Evolutionary conservation across 2,329 filamentous ascomycete genomes (phyloP).

Genomic region (Iodosphaeria phyllophila): DNA sequence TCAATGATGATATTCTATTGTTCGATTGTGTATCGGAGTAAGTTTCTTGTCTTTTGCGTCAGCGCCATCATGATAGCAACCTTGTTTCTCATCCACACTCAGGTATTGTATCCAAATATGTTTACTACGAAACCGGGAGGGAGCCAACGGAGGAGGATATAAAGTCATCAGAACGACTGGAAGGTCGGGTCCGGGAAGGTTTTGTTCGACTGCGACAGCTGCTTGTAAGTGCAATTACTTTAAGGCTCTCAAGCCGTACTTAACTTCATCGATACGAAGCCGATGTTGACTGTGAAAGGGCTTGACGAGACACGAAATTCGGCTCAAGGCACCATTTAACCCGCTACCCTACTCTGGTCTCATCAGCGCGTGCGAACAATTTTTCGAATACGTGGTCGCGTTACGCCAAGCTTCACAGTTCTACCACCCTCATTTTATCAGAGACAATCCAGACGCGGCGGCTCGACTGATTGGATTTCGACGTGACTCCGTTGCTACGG

Average conservation of each 20-base stretch:
- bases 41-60: conserved; percentile 1
- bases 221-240: conserved; percentile 17
- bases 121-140: conserved; percentile 36
- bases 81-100: no score
- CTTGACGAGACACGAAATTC: conserved; percentile 38
- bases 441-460: conserved; percentile 28
- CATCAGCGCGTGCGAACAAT: conserved; percentile 34
- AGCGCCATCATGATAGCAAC: background rate
- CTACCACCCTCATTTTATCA: conserved; percentile 33
- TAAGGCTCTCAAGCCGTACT: no score
- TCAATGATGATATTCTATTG: conserved; percentile 38
- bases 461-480: conserved; percentile 29
- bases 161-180: conserved; percentile 33
- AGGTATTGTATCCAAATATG: conserved; percentile 34
- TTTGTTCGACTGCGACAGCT: conserved; percentile 38
- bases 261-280: no score
- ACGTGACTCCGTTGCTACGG: conserved; percentile 36
- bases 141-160: conserved; percentile 32
- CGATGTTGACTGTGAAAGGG: conserved; percentile 12
- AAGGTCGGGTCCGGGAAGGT: conserved; percentile 38
- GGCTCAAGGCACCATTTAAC: conserved; percentile 36
- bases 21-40: conserved; percentile 35
- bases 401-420: conserved; percentile 38
- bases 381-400: conserved; percentile 39
- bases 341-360: conserved; percentile 35